Base-by-base conservation (phyloP, 2,329 filamentous ascomycete species). In the Aspergillus sp. region DNA sequence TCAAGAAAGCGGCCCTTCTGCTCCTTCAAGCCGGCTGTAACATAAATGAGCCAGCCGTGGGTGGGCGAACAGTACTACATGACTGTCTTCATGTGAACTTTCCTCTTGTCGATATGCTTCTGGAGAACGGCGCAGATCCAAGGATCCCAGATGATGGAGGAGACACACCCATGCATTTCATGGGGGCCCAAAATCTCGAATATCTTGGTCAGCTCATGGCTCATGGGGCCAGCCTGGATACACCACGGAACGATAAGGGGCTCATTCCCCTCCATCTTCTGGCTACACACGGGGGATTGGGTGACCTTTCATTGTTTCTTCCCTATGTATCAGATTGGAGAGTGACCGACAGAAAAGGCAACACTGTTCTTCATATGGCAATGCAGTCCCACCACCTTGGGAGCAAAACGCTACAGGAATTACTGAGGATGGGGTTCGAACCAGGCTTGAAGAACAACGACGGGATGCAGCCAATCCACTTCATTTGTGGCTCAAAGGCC, bases 361-460 rank as follows among this genome's bases (percentile, higher is more conserved):
- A 61, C 25, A 62, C 59, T 3, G 40, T 58, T 14, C 49, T 62
- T 16, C 60, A 62, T 31, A 20, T 54, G 9, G 51, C 55, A 6
- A 48, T 16, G 9, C 16, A 29, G 13, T 7, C 16, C 9, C 45
- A 51, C 14, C 23, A 23, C 4, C 10, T 20, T 10, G 34, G 25
- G 5, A 40, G 21, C 21, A n/a, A 34, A 19, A 45, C 42, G 4
- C 19, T 51, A 14, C n/a, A n/a, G 9, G 52, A 51, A 21, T 16
- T 55, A n/a, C 21, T 55, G 6, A 36, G 45, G n/a, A 13, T 31
- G 3, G 52, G 52, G 1, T 17, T 55, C 2, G 32, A 45, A 20
- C 31, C 45, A 13, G 40, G 41, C 13, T 16, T 16, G 23, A 51
- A 32, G 16, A 52, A 52, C 16, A 34, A 45, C 7, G 40, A 49